These are phyloP conservation scores for Apiospora marii DNA, from an alignment of 2,329 filamentous ascomycete genomes.

Conservation along the genomic window DNA sequence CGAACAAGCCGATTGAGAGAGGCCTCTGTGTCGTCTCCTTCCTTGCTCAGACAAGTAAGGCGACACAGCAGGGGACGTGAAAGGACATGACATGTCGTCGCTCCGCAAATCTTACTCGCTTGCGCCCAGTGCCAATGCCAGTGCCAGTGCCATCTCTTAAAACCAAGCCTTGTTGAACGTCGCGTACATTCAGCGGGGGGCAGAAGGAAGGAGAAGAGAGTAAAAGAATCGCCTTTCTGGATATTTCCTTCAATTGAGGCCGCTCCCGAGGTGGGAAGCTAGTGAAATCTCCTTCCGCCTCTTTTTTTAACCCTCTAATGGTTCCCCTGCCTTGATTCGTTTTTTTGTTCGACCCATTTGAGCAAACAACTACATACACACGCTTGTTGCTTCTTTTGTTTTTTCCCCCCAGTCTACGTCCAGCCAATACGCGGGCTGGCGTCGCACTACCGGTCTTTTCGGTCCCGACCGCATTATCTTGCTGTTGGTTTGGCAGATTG, in stretches of 20 bases:
- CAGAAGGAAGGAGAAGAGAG: not conserved
- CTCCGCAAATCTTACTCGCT: not conserved
- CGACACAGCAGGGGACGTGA: not conserved
- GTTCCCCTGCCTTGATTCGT: not conserved
- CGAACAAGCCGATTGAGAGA: not conserved
- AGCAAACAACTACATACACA: not conserved
- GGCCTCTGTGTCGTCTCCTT: conserved; percentile 3
- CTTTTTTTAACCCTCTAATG: not conserved
- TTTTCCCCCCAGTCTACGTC: not conserved
- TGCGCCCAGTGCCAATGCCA: not conserved
- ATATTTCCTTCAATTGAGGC: conserved; percentile 12
- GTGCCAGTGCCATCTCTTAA: not conserved
- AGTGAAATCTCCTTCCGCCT: conserved; percentile 10
- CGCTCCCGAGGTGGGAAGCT: not conserved
- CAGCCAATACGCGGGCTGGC: conserved; percentile 15
- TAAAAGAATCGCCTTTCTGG: not conserved
- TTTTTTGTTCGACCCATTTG: not conserved
- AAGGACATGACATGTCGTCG: conserved; percentile 9
- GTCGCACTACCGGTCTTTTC: conserved; percentile 19
- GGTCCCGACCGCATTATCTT: not conserved
- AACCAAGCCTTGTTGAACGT: not conserved
- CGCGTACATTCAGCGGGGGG: conserved; percentile 14
- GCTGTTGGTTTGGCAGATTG: conserved; percentile 13
- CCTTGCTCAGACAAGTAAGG: conserved; percentile 8
- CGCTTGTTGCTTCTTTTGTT: not conserved